phyloP scores from a whole-genome alignment of 78 protist genomes.

The Pirum gemmata region DNA sequence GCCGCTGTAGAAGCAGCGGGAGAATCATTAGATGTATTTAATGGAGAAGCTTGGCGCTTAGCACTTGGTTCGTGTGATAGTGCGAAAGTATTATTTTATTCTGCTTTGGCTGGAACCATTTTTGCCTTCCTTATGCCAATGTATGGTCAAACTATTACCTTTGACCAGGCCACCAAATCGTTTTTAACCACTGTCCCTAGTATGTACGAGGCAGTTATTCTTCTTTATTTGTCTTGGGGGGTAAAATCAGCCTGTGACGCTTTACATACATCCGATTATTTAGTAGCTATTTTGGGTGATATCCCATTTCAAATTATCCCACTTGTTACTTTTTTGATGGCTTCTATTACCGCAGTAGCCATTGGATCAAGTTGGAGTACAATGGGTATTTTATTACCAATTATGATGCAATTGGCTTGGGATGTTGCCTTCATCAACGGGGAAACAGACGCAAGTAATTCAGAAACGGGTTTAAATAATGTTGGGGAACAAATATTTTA shows the following conservation, averaged over 20 bases:
- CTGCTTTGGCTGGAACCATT: not conserved
- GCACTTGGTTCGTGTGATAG: not conserved
- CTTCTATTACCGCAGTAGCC: not conserved
- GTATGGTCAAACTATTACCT: not conserved
- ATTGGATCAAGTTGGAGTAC: slow-evolving; percentile 41
- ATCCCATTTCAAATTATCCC: slow-evolving; percentile 1
- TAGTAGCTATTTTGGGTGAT: not conserved
- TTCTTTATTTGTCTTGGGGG: not conserved
- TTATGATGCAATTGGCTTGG: slow-evolving; percentile 36
- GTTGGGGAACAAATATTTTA: not conserved
- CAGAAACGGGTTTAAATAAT: not conserved
- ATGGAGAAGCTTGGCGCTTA: not conserved
- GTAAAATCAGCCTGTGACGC: not conserved
- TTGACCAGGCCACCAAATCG: not conserved
- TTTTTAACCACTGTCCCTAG: not conserved
- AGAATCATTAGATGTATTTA: not conserved
- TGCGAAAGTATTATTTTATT: not conserved
- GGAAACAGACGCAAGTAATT: not conserved
- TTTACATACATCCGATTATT: not conserved
- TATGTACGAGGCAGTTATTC: not conserved
- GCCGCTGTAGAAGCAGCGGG: not conserved
- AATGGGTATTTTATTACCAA: slow-evolving; percentile 47
- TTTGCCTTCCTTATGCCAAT: not conserved
- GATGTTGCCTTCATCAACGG: not conserved
- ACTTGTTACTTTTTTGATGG: slow-evolving; percentile 5